Conservation (phyloP, 192 early-diverging fungal genomes). For the Chytriomyces sp. region DNA sequence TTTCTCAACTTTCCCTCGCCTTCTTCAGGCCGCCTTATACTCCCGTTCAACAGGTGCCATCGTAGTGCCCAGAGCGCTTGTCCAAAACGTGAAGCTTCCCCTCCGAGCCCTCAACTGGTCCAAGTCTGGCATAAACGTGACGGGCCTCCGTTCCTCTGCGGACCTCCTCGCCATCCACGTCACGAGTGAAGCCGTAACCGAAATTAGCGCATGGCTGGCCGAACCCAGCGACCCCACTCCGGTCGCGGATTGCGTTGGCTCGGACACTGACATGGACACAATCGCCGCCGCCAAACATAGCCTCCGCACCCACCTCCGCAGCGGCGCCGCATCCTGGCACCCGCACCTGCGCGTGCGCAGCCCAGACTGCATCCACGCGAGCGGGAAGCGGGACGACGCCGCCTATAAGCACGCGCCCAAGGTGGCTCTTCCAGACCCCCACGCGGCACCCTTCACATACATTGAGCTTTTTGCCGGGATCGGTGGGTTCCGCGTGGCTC, state of each 20-base stretch:
- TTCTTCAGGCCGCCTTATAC: background rate
- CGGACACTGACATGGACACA: background rate
- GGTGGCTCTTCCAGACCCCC: background rate
- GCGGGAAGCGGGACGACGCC: background rate
- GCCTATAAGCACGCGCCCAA: slow-evolving; percentile 1
- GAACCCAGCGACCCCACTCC: too few relatives aligned
- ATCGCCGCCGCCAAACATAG: background rate
- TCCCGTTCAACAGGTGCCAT: background rate
- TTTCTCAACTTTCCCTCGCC: background rate
- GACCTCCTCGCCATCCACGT: background rate
- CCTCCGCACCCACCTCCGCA: background rate
- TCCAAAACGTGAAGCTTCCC: background rate
- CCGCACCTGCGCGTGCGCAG: background rate
- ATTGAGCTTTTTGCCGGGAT: slow-evolving; percentile 21
- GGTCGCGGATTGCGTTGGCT: background rate
- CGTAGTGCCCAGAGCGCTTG: background rate
- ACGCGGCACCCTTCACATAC: background rate
- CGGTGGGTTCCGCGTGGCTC: slow-evolving; percentile 13
- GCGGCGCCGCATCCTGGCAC: background rate
- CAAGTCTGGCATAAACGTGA: background rate
- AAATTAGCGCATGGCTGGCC: too few relatives aligned
- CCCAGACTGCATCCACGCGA: background rate
- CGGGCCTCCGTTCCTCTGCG: background rate
- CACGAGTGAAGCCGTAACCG: background rate
- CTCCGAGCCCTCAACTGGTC: background rate